These are phyloP conservation scores for Waltiozyma solani DNA, from an alignment of 1,139 yeast genomes.

Conservation along the genomic window DNA sequence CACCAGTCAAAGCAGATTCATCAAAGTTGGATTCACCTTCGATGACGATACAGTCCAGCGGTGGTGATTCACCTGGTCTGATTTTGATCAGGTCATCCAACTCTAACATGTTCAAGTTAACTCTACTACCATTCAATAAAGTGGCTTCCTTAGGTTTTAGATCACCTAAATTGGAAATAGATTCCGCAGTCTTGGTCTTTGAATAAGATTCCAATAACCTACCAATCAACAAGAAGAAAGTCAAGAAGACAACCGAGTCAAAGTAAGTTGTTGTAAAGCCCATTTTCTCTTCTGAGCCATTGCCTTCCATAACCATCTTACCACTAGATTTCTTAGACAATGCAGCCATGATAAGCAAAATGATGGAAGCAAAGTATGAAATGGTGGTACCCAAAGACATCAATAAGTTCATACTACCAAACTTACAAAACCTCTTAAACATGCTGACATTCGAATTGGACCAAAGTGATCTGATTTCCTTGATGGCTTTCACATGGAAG, in stretches of 20 bases:
- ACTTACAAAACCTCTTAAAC: constrained; percentile 46
- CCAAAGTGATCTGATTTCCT: constrained; percentile 52
- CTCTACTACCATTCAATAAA: constrained; percentile 33
- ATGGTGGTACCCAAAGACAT: constrained; percentile 67
- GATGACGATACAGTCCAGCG: constrained; percentile 58
- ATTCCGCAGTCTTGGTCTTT: constrained; percentile 57
- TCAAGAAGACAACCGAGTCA: constrained; percentile 69
- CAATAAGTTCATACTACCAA: constrained; percentile 70
- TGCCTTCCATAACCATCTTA: constrained; percentile 7
- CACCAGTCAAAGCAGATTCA: constrained; percentile 76
- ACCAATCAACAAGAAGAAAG: constrained; percentile 63
- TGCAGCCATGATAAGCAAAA: constrained; percentile 42
- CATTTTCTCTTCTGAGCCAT: too few relatives aligned
- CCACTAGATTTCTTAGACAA: constrained; percentile 18
- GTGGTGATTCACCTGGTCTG: constrained; percentile 61
- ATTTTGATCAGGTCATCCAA: constrained; percentile 51
- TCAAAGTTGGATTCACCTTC: constrained; percentile 53
- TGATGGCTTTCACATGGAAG: constrained; percentile 56
- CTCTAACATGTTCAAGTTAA: constrained; percentile 47
- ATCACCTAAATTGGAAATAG: constrained; percentile 43
- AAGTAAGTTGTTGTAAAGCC: constrained; percentile 61
- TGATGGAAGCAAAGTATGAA: constrained; percentile 61
- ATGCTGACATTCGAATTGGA: constrained; percentile 39
- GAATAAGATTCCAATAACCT: constrained; percentile 58
- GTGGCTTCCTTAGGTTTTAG: constrained; percentile 42